Evolutionary conservation across 805 yeast species (phyloP).

Genomic region (Priceomyces medius): DNA sequence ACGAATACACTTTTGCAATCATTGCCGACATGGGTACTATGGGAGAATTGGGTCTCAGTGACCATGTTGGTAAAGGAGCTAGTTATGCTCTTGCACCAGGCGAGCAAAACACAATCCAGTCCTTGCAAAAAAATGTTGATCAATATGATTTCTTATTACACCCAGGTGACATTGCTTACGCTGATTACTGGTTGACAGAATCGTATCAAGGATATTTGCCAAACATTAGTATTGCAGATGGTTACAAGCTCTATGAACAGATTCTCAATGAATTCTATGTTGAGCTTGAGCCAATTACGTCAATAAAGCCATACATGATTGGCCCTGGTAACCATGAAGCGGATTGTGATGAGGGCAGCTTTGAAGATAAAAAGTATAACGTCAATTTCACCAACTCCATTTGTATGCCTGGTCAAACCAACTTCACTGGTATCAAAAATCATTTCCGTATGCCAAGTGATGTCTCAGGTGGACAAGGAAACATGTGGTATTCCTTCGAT

Average conservation of each 20-base stretch:
- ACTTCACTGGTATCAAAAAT: constrained; percentile 14
- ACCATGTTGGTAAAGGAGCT: constrained; percentile 10
- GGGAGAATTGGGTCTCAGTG: constrained; percentile 14
- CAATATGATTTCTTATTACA: constrained; percentile 13
- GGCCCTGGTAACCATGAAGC: constrained; percentile 16
- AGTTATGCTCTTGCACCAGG: constrained; percentile 12
- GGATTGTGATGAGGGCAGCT: constrained; percentile 13
- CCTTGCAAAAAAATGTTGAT: constrained; percentile 7
- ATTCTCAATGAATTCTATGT: constrained; percentile 14
- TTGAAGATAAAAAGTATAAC: constrained; percentile 1
- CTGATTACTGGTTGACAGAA: constrained; percentile 16
- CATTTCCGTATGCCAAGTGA: constrained; percentile 16
- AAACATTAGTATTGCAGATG: constrained; percentile 10
- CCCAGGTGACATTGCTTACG: constrained; percentile 16
- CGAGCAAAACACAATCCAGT: constrained; percentile 13
- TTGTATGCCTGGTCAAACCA: constrained; percentile 15
- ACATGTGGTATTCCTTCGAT: constrained; percentile 15
- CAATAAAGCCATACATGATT: constrained; percentile 14
- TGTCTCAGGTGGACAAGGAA: constrained; percentile 11
- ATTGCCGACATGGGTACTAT: constrained; percentile 15
- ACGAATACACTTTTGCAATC: constrained; percentile 12
- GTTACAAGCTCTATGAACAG: constrained; percentile 12
- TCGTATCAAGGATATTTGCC: constrained; percentile 11
- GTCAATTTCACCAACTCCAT: constrained; percentile 12
- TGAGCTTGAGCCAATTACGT: constrained; percentile 12